Base-by-base conservation (phyloP, 176 grass and related monocot species). In the Chloris gayana region DNA sequence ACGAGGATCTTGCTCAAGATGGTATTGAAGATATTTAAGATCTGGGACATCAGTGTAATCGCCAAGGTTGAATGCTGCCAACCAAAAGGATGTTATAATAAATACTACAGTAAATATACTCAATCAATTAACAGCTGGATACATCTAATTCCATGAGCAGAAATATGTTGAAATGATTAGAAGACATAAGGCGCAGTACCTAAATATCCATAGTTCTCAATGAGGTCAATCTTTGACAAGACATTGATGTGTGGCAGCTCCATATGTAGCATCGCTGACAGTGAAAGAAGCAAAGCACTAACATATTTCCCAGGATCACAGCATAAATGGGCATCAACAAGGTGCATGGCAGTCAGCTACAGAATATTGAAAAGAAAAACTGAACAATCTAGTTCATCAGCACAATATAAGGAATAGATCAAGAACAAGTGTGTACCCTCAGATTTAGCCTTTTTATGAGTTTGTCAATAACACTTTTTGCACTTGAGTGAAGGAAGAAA, bases 221-320 rank as follows among this genome's bases (percentile, higher is more conserved):
- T 93, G 14, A 98, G 92, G 80, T 98, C 95, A 66, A 98, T 98
- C 91, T 98, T 98, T 45, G 95, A 98, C 67, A 98, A 75, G 62
- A 98, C 92, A 77, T 95, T 98, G 60, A 98, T 91, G 76, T 98
- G 95, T 39, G 95, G 92, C 29, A 98, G 79, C 72, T 95, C 92
- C 57, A 98, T 77, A 77, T 98, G 92, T 78, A 98, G 9, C 95
- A 98, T 93, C 21, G 95, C 93, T 66, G 95, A 93, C 60, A 98
- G 86, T n/a, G 92, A 93, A 73, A 98, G 92, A 72, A 98, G 88
- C 75, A 95, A 89, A 64, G 96, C 96, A 84, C 92, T 95, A 19
- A 98, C 87, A 91, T 98, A 98, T 77, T 98, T 98, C 62, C 96
- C 96, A 85, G 92, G 96, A 85, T 98, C 96, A 86, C 90, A 95